phyloP scores from a whole-genome alignment of 306 rosid genomes.

The Benincasa hispida region DNA sequence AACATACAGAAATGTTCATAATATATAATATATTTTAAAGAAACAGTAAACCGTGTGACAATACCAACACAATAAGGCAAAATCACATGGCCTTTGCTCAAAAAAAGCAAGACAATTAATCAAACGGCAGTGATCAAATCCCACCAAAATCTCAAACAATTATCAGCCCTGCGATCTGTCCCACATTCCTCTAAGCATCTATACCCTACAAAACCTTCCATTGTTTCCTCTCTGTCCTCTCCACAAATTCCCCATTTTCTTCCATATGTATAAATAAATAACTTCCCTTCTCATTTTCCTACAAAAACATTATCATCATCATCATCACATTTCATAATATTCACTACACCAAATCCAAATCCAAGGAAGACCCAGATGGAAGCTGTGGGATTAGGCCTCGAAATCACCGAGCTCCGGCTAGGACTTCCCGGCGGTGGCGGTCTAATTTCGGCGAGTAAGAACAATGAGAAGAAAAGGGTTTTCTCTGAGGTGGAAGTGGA shows the following conservation, averaged over 20 bases:
- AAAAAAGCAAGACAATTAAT: constrained; percentile 17
- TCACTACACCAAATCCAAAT: neutral
- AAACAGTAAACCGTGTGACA: constrained; percentile 5
- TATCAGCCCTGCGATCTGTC: constrained; percentile 33
- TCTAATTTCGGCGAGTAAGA: constrained; percentile 9
- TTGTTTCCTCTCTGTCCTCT: constrained; percentile 30
- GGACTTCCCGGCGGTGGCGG: constrained; percentile 34
- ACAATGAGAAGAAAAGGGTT: constrained; percentile 49
- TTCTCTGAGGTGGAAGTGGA: constrained; percentile 46
- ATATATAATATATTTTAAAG: neutral
- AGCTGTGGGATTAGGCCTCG: constrained; percentile 52
- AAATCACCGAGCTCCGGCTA: constrained; percentile 76
- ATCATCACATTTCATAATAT: neutral
- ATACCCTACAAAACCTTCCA: neutral
- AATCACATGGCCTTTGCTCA: neutral
- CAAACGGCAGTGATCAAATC: constrained; percentile 42
- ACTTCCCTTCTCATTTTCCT: neutral
- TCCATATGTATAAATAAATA: neutral
- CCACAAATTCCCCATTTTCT: neutral
- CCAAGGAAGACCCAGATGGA: constrained; percentile 21
- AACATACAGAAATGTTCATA: neutral
- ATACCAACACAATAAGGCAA: neutral
- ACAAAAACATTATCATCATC: neutral
- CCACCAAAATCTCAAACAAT: constrained; percentile 16
- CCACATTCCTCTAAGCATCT: constrained; percentile 6